Conservation (phyloP, 192 early-diverging fungal species). For the Podila minutissima region DNA sequence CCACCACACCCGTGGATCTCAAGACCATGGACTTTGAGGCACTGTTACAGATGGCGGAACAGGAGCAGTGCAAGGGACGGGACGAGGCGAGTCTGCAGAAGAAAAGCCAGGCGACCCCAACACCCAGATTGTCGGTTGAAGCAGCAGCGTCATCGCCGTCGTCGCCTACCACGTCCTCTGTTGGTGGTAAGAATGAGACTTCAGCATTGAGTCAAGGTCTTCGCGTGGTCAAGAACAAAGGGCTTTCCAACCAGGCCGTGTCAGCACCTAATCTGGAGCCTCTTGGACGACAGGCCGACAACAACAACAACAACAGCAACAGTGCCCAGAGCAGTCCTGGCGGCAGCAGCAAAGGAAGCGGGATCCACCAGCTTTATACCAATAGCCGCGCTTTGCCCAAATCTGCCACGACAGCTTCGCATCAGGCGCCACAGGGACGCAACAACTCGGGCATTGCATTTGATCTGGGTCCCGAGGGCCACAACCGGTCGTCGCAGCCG, state of each 20-base stretch:
- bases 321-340: neutral
- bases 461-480: neutral
- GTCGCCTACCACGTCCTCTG: too few species aligned
- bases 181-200: neutral
- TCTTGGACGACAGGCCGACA: constrained; percentile 5
- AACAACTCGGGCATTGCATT: neutral
- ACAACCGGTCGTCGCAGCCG: constrained; percentile 1
- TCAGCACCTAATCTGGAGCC: neutral
- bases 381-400: neutral
- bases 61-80: neutral
- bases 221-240: constrained; percentile 7
- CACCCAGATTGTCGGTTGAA: neutral
- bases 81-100: neutral
- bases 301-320: neutral
- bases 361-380: neutral
- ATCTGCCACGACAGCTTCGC: neutral
- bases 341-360: neutral
- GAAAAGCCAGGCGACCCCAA: neutral
- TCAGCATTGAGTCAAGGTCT: neutral
- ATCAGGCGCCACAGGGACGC: neutral
- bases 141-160: neutral
- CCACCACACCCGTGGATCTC: neutral
- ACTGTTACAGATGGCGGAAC: neutral
- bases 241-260: neutral
- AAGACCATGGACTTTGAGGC: constrained; percentile 7